A percentile compares a stretch with the other conserved stretches of the same genome.
These are phyloP conservation scores for Tripterygium wilfordii DNA, from an alignment of 177 flowering plant genomes.

Conservation along the genomic window DNA sequence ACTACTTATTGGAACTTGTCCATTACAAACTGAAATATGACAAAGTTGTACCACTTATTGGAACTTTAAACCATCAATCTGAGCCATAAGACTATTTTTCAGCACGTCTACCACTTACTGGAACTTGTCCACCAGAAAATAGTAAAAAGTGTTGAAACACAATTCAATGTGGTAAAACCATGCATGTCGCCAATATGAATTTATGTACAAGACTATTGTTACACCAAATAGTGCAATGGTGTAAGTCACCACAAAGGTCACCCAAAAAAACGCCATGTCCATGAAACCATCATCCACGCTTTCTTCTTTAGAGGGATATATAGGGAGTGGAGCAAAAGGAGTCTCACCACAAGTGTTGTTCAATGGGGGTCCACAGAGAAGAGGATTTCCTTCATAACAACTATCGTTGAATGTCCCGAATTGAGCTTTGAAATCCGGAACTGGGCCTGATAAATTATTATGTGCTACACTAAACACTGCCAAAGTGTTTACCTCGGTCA, in stretches of 20 bases:
- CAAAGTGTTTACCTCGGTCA: neutral
- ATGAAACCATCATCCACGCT: neutral
- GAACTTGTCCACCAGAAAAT: neutral
- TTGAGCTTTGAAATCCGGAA: neutral
- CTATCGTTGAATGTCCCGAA: neutral
- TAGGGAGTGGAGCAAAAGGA: neutral
- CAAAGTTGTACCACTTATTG: too few species aligned
- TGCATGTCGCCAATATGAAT: conserved; percentile 1
- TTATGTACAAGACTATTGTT: neutral
- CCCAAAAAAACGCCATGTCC: neutral
- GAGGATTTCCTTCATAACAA: conserved; percentile 4
- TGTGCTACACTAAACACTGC: neutral
- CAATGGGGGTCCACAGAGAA: conserved; percentile 3
- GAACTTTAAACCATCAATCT: too few species aligned
- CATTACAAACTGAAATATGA: too few species aligned
- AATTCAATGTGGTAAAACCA: conserved; percentile 1
- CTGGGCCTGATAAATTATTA: neutral
- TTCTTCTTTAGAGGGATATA: neutral
- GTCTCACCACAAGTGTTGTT: neutral
- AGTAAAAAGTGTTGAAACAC: neutral
- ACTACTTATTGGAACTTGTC: too few species aligned
- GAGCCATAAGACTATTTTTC: too few species aligned
- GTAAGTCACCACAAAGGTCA: neutral
- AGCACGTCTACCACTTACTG: too few species aligned
- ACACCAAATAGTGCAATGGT: neutral